phyloP scores from a whole-genome alignment of 371 early-diverging fungal species.

The Lichtheimia hyalospora region DNA sequence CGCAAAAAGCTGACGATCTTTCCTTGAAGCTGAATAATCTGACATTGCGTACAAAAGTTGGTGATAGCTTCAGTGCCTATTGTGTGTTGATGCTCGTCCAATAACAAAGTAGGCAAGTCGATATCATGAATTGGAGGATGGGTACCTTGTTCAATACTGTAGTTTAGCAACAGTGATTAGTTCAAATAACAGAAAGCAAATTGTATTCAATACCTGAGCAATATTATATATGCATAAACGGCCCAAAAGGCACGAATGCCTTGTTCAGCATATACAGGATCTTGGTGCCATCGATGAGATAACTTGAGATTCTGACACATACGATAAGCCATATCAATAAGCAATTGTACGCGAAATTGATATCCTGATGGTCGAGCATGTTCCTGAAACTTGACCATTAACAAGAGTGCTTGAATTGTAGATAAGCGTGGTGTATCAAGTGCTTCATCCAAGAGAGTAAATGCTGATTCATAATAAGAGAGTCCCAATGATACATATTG shows the following conservation, averaged over 20 bases:
- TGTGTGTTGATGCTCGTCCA: slow-evolving; percentile 16
- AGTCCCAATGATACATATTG: slow-evolving; percentile 24
- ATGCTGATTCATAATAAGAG: slow-evolving; percentile 29
- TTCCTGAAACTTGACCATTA: slow-evolving; percentile 42
- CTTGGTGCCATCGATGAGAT: slow-evolving; percentile 3
- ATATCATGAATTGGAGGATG: background rate
- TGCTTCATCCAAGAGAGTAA: slow-evolving; percentile 26
- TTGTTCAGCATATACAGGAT: background rate
- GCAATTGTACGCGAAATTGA: slow-evolving; percentile 31
- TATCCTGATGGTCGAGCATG: slow-evolving; percentile 32
- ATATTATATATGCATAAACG: slow-evolving; percentile 4
- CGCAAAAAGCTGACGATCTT: slow-evolving; percentile 1
- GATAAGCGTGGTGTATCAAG: slow-evolving; percentile 38
- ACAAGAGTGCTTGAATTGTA: slow-evolving; percentile 36
- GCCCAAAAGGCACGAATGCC: slow-evolving; percentile 16
- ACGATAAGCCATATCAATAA: slow-evolving; percentile 28
- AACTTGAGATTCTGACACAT: slow-evolving; percentile 32
- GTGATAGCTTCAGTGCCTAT: slow-evolving; percentile 6
- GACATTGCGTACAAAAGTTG: background rate
- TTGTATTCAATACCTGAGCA: background rate
- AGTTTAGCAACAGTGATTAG: no score
- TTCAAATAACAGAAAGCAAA: background rate
- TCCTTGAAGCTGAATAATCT: slow-evolving; percentile 2
- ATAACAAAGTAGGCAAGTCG: background rate
- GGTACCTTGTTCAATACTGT: background rate